Base-by-base conservation (phyloP, 2,329 filamentous ascomycete species). In the Trichoderma sp. region DNA sequence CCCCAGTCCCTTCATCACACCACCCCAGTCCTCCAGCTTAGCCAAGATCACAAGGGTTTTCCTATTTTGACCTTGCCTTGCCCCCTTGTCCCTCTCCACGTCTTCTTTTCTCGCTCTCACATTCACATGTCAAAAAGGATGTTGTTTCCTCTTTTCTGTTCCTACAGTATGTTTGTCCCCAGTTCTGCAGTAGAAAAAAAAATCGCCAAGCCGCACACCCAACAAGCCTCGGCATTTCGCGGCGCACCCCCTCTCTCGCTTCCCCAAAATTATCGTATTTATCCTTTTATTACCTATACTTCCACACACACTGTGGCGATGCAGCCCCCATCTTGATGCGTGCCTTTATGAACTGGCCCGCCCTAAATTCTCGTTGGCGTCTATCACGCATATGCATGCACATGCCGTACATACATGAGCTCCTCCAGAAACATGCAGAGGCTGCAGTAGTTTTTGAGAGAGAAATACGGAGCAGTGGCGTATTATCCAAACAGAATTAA, bases 371-470 rank as follows among this genome's bases (percentile, higher is more conserved):
- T 40, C 31, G 14, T 31, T 43, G 57, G 7, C 29, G 24, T 29
- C 27, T 65, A 65, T 57, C 27, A 65, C 52, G 52, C 62, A 65
- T 57, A 65, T 65, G 62, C 62, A 65, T 65, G 62, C 52, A 57
- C 29, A 57, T 57, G 35, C 52, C 52, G 62, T 65, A 57, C 52
- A 65, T 65, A 47, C 62, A 64, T 64, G 43, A 19, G 24, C 35
- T 43, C n/a, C 35, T 43, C 40, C 40, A 43, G n/a, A 27, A 21
- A n/a, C 27, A 49, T 49, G 47, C 47, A 49, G n/a, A 13, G 21
- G 43, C 43, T 3, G n/a, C 43, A 49, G 21, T 24, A 49, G n/a
- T 24, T 49, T 24, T 13, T 1, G 24, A 49, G 4, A 13, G 8
- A n/a, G 5, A 21, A 24, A 49, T n/a, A 49, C 19, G 47, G n/a